These are phyloP conservation scores for Forsythia suspensa DNA, from an alignment of 257 asterid genomes.

Conservation along the genomic window DNA sequence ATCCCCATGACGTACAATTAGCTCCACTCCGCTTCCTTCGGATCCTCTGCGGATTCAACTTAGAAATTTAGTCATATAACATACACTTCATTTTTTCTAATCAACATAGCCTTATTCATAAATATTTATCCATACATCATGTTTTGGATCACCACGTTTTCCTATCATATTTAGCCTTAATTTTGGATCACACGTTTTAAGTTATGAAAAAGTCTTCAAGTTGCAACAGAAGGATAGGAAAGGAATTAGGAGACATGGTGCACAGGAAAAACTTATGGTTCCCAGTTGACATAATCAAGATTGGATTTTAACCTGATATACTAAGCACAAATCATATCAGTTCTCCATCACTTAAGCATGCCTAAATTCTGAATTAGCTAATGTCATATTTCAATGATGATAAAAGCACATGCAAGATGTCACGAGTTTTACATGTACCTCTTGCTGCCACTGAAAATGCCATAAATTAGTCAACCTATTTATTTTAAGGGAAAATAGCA, in stretches of 20 bases:
- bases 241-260: neutral
- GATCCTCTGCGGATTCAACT: constrained; percentile 75
- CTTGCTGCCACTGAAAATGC: too few relatives aligned
- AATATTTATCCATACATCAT: neutral
- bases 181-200: neutral
- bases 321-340: neutral
- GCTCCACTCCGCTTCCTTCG: constrained; percentile 87
- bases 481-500: too few relatives aligned
- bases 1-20: constrained; percentile 61
- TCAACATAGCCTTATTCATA: neutral
- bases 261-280: neutral
- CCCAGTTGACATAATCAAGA: neutral
- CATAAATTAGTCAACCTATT: too few relatives aligned
- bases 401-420: neutral
- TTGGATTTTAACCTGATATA: neutral
- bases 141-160: neutral
- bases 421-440: too few relatives aligned
- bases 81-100: constrained; percentile 4
- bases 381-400: neutral
- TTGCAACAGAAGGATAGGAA: neutral
- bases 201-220: neutral
- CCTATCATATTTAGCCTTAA: neutral
- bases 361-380: neutral
- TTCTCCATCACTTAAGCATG: neutral
- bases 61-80: constrained; percentile 22